A percentile compares a stretch with the other conserved stretches of the same genome.
Conservation (phyloP, 768 basidiomycete genomes). For the Xerocomellus chrysenteron region DNA sequence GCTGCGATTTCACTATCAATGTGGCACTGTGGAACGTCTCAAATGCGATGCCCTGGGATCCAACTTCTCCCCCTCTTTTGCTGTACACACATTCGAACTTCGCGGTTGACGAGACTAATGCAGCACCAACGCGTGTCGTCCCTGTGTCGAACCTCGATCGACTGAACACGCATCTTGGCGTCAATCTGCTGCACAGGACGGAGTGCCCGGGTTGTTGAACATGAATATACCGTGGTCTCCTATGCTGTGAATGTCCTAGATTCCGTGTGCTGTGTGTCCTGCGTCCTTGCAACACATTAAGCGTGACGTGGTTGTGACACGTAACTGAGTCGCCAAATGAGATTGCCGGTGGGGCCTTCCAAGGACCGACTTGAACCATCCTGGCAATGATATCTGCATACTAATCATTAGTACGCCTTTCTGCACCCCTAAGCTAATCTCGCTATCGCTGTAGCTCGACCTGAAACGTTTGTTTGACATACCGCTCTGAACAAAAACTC, state of each 20-base stretch:
- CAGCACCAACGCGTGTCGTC: conserved; percentile 13
- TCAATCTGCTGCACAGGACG: conserved; percentile 11
- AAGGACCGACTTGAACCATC: not conserved
- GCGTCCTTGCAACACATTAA: not conserved
- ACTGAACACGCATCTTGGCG: conserved; percentile 4
- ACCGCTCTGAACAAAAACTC: not conserved
- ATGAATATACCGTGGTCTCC: not conserved
- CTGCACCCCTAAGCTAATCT: not conserved
- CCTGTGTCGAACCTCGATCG: conserved; percentile 12
- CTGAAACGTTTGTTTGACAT: not conserved
- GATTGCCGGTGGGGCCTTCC: no score
- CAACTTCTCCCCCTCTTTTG: conserved; percentile 11
- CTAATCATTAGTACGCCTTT: not conserved
- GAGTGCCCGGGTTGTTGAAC: not conserved
- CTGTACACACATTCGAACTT: conserved; percentile 11
- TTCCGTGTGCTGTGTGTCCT: conserved; percentile 17
- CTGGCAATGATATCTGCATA: not conserved
- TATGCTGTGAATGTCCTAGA: not conserved
- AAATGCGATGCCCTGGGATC: conserved; percentile 18
- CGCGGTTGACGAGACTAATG: conserved; percentile 1
- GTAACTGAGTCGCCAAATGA: not conserved
- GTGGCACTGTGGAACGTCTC: conserved; percentile 1
- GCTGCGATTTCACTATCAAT: conserved; percentile 20
- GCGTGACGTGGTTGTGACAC: not conserved
- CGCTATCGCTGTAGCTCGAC: not conserved